Conservation (phyloP, 768 basidiomycete genomes). For the Pleurotus sapidus region DNA sequence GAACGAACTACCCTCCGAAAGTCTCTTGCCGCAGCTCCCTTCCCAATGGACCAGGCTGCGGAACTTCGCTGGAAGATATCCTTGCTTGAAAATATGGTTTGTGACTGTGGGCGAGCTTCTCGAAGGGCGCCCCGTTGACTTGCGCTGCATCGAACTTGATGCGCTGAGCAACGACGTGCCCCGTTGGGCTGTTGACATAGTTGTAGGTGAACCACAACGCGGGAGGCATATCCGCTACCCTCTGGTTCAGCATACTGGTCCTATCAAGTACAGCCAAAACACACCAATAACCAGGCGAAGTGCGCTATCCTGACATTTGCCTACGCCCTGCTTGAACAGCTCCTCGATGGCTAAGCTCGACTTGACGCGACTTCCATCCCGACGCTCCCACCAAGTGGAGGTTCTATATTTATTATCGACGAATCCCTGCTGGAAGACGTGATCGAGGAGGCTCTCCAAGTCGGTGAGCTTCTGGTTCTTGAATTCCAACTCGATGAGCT, state of each 20-base stretch:
- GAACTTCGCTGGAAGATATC: conserved; percentile 31
- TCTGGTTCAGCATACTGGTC: neutral
- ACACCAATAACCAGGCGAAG: conserved; percentile 44
- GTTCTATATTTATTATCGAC: conserved; percentile 41
- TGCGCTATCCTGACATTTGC: conserved; percentile 40
- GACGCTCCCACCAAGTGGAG: conserved; percentile 42
- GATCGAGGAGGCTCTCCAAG: conserved; percentile 48
- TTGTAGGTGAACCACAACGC: conserved; percentile 44
- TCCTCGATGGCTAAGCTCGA: conserved; percentile 32
- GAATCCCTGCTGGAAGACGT: conserved; percentile 30
- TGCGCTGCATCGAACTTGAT: conserved; percentile 32
- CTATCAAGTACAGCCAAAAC: conserved; percentile 10
- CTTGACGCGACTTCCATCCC: conserved; percentile 33
- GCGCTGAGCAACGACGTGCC: conserved; percentile 37
- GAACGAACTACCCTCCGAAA: conserved; percentile 23
- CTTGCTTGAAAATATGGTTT: conserved; percentile 41
- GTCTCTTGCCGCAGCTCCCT: conserved; percentile 29
- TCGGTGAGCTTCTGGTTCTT: conserved; percentile 36
- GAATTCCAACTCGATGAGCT: conserved; percentile 45
- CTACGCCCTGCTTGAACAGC: conserved; percentile 31
- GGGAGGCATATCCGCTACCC: conserved; percentile 36
- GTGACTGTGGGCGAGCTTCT: conserved; percentile 43
- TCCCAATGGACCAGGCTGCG: conserved; percentile 41
- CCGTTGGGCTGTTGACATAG: conserved; percentile 28
- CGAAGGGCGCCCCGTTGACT: conserved; percentile 22